These are phyloP conservation scores for Copromyces sp. DNA, from an alignment of 495 filamentous ascomycete genomes.

Conservation along the genomic window DNA sequence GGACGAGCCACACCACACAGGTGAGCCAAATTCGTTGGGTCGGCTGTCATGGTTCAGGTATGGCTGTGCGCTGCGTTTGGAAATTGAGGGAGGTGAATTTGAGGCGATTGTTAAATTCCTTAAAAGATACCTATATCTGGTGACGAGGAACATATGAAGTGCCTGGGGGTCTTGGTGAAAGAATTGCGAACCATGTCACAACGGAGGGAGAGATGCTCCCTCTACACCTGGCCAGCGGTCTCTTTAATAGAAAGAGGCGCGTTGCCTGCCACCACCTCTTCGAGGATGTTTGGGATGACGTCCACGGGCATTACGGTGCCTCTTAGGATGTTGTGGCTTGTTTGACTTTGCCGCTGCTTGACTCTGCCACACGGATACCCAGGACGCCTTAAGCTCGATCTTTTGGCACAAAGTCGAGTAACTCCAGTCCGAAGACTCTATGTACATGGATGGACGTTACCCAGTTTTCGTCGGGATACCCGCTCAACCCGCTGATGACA, in stretches of 20 bases:
- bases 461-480: not conserved
- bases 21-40: not conserved
- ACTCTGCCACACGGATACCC: not conserved
- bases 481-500: not conserved
- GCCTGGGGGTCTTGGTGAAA: not conserved
- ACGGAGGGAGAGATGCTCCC: not conserved
- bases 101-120: not conserved
- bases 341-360: not conserved
- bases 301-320: not conserved
- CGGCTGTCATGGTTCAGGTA: not conserved
- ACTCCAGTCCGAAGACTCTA: not conserved
- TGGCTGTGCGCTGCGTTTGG: not conserved
- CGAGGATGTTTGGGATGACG: not conserved
- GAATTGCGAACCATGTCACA: not conserved
- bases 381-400: not conserved
- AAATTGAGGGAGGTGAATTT: rapidly evolving
- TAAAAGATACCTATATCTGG: no score
- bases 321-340: not conserved
- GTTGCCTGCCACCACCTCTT: not conserved
- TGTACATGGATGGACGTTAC: rapidly evolving
- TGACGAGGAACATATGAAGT: no score
- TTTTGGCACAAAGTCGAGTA: not conserved
- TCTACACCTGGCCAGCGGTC: not conserved
- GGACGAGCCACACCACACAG: no score
- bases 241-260: not conserved